A percentile compares a stretch with the other conserved stretches of the same genome.
These are phyloP conservation scores for Hapsidospora chrysogenum DNA, from an alignment of 495 filamentous ascomycete species.

Conservation along the genomic window DNA sequence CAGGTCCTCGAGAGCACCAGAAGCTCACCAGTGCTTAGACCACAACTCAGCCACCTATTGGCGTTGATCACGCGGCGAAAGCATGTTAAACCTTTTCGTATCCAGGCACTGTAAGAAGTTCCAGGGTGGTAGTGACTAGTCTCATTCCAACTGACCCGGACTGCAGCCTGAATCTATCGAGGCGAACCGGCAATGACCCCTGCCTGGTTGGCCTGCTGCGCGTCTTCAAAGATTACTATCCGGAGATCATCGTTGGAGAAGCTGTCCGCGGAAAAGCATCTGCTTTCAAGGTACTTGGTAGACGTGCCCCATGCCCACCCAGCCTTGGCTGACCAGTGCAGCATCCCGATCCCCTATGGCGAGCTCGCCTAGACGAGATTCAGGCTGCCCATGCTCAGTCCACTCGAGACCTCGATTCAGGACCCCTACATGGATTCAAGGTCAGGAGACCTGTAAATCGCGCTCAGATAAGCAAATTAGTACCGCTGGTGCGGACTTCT, in stretches of 20 bases:
- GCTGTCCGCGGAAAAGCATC: constrained; percentile 33
- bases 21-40: too few species aligned
- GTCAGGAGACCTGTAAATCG: constrained; percentile 32
- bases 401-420: constrained; percentile 15
- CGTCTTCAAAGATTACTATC: constrained; percentile 79
- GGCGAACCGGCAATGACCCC: constrained; percentile 52
- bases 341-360: constrained; percentile 69
- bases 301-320: neutral
- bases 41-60: constrained; percentile 64
- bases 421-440: constrained; percentile 29
- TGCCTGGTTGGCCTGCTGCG: constrained; percentile 61
- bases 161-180: constrained; percentile 39
- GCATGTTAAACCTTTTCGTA: constrained; percentile 72
- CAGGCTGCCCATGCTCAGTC: constrained; percentile 39
- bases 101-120: constrained; percentile 56
- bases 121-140: neutral
- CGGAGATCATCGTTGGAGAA: constrained; percentile 69
- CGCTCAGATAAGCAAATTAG: constrained; percentile 18
- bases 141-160: constrained; percentile 7
- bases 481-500: constrained; percentile 62
- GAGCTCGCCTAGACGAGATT: constrained; percentile 45
- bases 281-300: constrained; percentile 32
- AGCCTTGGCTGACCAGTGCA: constrained; percentile 12
- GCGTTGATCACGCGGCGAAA: constrained; percentile 70
- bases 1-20: too few species aligned